Evolutionary conservation across 148 eudicot species (phyloP).

Genomic region (Heliosperma pusillum): DNA sequence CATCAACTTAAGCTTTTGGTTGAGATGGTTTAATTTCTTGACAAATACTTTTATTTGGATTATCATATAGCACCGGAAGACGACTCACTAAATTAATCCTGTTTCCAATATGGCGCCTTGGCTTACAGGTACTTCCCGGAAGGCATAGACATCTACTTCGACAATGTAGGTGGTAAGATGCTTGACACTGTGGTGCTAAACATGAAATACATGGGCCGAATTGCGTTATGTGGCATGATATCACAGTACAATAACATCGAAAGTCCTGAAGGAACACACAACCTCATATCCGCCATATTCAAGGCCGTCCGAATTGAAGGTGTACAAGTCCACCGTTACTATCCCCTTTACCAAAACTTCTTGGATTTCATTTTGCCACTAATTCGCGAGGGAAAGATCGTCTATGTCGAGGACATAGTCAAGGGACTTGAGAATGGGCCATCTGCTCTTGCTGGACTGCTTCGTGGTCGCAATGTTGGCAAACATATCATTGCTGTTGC

Average conservation of each 20-base stretch:
- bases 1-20: too few relatives aligned
- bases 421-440: constrained; percentile 40
- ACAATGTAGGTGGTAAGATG: too few relatives aligned
- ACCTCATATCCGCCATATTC: constrained; percentile 2
- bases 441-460: constrained; percentile 50
- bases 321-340: constrained; percentile 22
- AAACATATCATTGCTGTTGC: constrained; percentile 52
- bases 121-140: constrained; percentile 36
- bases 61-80: too few relatives aligned
- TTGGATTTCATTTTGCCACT: constrained; percentile 27
- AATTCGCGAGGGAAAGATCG: constrained; percentile 20
- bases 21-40: too few relatives aligned
- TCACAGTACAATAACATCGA: constrained; percentile 30
- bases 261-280: constrained; percentile 27
- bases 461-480: constrained; percentile 50
- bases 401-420: constrained; percentile 29
- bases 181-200: constrained; percentile 30
- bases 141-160: constrained; percentile 39
- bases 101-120: too few relatives aligned
- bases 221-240: constrained; percentile 28
- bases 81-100: too few relatives aligned
- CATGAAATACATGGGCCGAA: constrained; percentile 32
- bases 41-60: too few relatives aligned
- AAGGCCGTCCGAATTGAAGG: constrained; percentile 33
- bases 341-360: constrained; percentile 26